phyloP scores from a whole-genome alignment of 768 basidiomycete genomes.

The Pleurotus citrinopileatus region DNA sequence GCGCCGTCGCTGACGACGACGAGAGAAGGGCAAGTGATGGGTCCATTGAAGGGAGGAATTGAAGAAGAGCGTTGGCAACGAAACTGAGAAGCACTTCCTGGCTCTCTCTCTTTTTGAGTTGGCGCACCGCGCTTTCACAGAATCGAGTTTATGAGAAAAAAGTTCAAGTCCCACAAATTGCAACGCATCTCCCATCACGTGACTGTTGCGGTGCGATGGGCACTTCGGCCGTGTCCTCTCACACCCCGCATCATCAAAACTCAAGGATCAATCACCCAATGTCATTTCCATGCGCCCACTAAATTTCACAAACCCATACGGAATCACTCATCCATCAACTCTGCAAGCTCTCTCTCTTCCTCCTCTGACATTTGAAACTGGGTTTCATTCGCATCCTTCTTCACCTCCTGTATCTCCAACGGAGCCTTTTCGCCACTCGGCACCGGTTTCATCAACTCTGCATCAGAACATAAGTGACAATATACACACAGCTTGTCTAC shows the following conservation, averaged over 20 bases:
- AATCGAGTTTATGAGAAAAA: background rate
- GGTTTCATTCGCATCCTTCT: conserved; percentile 18
- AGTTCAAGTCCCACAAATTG: background rate
- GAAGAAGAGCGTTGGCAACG: conserved; percentile 20
- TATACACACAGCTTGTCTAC: conserved; percentile 11
- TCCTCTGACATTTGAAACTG: conserved; percentile 70
- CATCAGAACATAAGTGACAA: background rate
- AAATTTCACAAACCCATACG: background rate
- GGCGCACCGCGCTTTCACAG: conserved; percentile 2
- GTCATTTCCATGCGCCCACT: conserved; percentile 7
- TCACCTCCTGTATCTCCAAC: conserved; percentile 9
- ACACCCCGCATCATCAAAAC: background rate
- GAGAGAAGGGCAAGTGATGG: conserved; percentile 12
- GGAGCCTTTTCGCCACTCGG: conserved; percentile 12
- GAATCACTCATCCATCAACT: conserved; percentile 47
- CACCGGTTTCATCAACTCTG: conserved; percentile 41
- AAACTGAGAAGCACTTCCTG: background rate
- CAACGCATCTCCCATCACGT: background rate
- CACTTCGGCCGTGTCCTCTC: background rate
- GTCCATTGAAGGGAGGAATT: conserved; percentile 7
- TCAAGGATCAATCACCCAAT: conserved; percentile 1
- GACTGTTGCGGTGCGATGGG: background rate
- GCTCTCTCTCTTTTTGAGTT: conserved; percentile 1
- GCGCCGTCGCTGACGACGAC: conserved; percentile 12
- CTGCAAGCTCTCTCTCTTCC: conserved; percentile 86